These are phyloP conservation scores for Cladosporium halotolerans DNA, from an alignment of 2,329 filamentous ascomycete species.

Conservation along the genomic window DNA sequence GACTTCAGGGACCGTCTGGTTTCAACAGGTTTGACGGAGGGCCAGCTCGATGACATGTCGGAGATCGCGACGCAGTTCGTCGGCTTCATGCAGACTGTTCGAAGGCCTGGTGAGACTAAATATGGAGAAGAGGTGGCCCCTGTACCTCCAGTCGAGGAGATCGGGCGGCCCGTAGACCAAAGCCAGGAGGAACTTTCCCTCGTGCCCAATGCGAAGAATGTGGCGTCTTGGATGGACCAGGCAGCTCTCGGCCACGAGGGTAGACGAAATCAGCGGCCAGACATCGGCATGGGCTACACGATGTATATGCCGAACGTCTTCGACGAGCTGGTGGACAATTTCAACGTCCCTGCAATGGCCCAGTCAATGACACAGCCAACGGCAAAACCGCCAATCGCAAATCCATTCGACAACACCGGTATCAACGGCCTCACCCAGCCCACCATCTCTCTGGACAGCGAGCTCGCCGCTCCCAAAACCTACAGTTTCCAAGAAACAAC, in stretches of 20 bases:
- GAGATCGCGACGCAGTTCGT: constrained; percentile 13
- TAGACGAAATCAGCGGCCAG: constrained; percentile 1
- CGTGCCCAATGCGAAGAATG: constrained; percentile 15
- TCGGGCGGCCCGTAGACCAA: not conserved
- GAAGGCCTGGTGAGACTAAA: constrained; percentile 15
- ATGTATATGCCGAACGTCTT: constrained; percentile 14
- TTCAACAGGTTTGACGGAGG: constrained; percentile 15
- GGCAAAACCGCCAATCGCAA: not conserved
- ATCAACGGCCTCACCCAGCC: not conserved
- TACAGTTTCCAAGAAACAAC: constrained; percentile 59
- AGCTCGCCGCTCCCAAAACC: constrained; percentile 29
- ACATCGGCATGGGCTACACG: constrained; percentile 23
- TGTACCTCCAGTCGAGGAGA: not conserved
- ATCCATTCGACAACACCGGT: not conserved
- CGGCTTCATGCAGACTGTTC: constrained; percentile 16
- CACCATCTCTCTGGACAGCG: not conserved
- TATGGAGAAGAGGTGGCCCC: constrained; percentile 11
- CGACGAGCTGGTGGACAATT: constrained; percentile 6
- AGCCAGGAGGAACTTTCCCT: not conserved
- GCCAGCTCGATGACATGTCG: constrained; percentile 18
- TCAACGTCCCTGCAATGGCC: not conserved
- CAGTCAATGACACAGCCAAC: constrained; percentile 2
- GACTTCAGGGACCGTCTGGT: constrained; percentile 27
- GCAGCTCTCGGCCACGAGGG: constrained; percentile 11
- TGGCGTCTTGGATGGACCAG: constrained; percentile 24